A percentile compares a stretch with the other conserved stretches of the same genome.
Evolutionary conservation across 192 early-diverging fungal genomes (phyloP).

Genomic region (Podila clonocystis): DNA sequence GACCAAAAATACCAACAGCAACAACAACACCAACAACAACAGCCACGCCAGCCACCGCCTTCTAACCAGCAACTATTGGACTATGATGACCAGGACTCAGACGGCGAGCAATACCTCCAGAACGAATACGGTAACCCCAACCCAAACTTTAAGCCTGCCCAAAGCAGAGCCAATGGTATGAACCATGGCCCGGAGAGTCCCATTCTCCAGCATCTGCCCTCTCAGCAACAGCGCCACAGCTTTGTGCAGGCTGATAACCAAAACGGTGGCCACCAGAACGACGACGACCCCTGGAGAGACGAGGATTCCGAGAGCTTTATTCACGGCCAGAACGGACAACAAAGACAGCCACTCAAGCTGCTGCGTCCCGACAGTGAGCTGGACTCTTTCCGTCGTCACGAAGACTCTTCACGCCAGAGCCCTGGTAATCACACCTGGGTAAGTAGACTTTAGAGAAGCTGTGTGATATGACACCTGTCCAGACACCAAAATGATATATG

Average conservation of each 20-base stretch:
- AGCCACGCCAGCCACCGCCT: conserved; percentile 13
- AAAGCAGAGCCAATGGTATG: conserved; percentile 4
- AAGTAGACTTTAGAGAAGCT: background rate
- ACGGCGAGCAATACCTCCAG: conserved; percentile 17
- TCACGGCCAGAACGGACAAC: background rate
- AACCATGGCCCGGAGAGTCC: conserved; percentile 18
- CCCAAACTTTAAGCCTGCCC: conserved; percentile 16
- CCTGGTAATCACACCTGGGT: background rate
- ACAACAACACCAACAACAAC: conserved; percentile 13
- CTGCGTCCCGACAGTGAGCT: conserved; percentile 20
- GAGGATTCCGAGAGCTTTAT: conserved; percentile 18
- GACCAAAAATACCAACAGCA: conserved; percentile 25
- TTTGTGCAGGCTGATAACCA: conserved; percentile 11
- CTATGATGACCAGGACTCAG: conserved; percentile 28
- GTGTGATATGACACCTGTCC: background rate
- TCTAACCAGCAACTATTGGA: conserved; percentile 15
- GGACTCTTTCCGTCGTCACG: conserved; percentile 21
- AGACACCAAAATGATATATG: background rate
- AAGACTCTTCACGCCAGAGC: background rate
- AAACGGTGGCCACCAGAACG: background rate
- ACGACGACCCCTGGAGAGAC: conserved; percentile 28
- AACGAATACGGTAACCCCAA: conserved; percentile 18
- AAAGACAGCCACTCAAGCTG: background rate
- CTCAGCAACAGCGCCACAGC: conserved; percentile 12
- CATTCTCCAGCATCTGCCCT: conserved; percentile 3